A percentile compares a stretch with the other conserved stretches of the same genome.
Conservation (phyloP, 106 monocot genomes). For the Phalaenopsis equestris region DNA sequence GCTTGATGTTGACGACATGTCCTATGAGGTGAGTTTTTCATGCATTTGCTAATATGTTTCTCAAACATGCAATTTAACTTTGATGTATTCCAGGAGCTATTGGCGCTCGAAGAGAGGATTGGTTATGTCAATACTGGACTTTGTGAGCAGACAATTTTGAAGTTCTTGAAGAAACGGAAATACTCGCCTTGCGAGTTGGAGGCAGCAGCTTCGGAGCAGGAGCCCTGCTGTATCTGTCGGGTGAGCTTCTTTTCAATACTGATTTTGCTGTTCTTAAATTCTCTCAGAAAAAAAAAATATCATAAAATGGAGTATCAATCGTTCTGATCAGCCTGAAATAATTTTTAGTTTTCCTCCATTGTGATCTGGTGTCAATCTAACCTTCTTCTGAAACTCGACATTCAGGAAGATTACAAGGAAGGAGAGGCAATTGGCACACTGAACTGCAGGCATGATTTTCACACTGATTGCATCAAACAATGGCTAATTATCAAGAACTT, state of each 20-base stretch:
- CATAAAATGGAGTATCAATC: neutral
- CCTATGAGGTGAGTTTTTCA: slow-evolving; percentile 49
- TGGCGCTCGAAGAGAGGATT: slow-evolving; percentile 79
- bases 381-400: neutral
- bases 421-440: slow-evolving; percentile 52
- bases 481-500: slow-evolving; percentile 65
- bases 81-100: slow-evolving; percentile 43
- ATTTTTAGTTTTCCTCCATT: neutral
- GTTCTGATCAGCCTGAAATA: neutral
- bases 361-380: neutral
- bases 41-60: neutral
- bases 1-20: slow-evolving; percentile 77
- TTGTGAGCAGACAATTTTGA: slow-evolving; percentile 46
- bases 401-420: slow-evolving; percentile 56
- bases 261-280: neutral
- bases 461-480: slow-evolving; percentile 48
- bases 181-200: slow-evolving; percentile 10
- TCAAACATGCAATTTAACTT: neutral
- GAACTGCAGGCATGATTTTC: slow-evolving; percentile 62
- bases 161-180: slow-evolving; percentile 45
- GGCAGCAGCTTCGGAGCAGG: slow-evolving; percentile 19
- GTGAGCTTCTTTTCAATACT: slow-evolving; percentile 3
- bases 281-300: neutral
- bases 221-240: slow-evolving; percentile 57
- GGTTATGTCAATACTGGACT: slow-evolving; percentile 86